phyloP scores from a whole-genome alignment of 2,329 filamentous ascomycete genomes.

The Nothophaeocryptopus gaeumannii region DNA sequence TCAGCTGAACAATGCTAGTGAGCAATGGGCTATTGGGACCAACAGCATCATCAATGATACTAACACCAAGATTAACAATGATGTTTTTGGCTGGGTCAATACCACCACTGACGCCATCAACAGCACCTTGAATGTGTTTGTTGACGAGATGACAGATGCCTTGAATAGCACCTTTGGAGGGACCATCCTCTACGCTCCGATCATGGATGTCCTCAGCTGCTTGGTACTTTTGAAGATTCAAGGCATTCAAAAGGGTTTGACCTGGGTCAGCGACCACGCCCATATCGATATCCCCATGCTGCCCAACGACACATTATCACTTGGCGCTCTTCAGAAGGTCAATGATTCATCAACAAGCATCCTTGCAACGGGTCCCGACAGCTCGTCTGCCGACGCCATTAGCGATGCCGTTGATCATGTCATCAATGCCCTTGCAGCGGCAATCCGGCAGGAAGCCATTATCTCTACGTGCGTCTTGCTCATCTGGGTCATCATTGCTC shows the following conservation, averaged over 20 bases:
- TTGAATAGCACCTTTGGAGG: slow-evolving; percentile 77
- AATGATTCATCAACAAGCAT: slow-evolving; percentile 63
- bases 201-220: slow-evolving; percentile 78
- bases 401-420: slow-evolving; percentile 71
- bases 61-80: slow-evolving; percentile 73
- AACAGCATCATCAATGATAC: slow-evolving; percentile 67
- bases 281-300: slow-evolving; percentile 77
- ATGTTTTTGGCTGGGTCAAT: slow-evolving; percentile 83
- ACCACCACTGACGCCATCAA: slow-evolving; percentile 81
- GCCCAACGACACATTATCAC: slow-evolving; percentile 75
- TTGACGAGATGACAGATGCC: slow-evolving; percentile 69
- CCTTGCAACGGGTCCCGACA: slow-evolving; percentile 67
- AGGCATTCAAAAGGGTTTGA: slow-evolving; percentile 80
- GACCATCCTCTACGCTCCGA: slow-evolving; percentile 74
- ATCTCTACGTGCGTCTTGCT: slow-evolving; percentile 73
- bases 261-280: slow-evolving; percentile 87
- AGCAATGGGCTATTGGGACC: slow-evolving; percentile 71
- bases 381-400: slow-evolving; percentile 75
- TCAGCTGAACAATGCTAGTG: slow-evolving; percentile 70
- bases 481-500: slow-evolving; percentile 72
- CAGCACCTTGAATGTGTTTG: slow-evolving; percentile 77
- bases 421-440: slow-evolving; percentile 62
- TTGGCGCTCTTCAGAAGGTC: slow-evolving; percentile 64
- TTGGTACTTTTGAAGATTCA: slow-evolving; percentile 85
- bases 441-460: slow-evolving; percentile 72